phyloP scores from a whole-genome alignment of 129 eudicot genomes.

The Ambrosia trifida region DNA sequence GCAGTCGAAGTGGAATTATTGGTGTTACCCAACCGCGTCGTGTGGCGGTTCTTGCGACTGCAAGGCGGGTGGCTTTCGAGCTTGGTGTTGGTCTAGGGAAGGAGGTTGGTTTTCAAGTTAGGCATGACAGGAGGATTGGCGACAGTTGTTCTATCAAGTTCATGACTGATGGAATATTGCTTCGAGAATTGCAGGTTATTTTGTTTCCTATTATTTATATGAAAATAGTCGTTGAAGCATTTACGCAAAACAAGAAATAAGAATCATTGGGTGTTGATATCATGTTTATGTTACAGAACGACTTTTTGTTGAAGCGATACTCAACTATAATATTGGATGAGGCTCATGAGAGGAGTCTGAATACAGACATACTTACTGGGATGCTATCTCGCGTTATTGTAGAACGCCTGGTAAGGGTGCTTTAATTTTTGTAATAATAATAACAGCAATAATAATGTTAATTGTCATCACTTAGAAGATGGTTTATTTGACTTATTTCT shows the following conservation, averaged over 20 bases:
- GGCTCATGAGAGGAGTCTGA: conserved; percentile 97
- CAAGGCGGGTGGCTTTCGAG: conserved; percentile 91
- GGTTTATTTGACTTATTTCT: too few relatives aligned
- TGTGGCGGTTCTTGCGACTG: conserved; percentile 95
- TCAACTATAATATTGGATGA: conserved; percentile 88
- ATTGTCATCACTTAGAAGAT: too few relatives aligned
- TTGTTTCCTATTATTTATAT: background rate
- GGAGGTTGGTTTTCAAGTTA: conserved; percentile 94
- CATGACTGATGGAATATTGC: conserved; percentile 99
- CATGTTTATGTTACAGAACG: conserved; percentile 57
- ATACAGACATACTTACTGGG: conserved; percentile 96
- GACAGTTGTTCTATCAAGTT: conserved; percentile 83
- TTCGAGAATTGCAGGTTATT: conserved; percentile 88
- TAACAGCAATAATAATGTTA: too few relatives aligned
- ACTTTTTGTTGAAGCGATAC: conserved; percentile 75
- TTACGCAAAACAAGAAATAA: too few relatives aligned
- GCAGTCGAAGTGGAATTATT: conserved; percentile 65
- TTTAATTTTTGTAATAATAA: background rate
- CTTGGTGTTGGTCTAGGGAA: conserved; percentile 81
- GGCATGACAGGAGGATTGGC: conserved; percentile 84
- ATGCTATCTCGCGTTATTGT: conserved; percentile 86
- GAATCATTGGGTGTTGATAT: conserved; percentile 4
- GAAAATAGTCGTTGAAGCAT: background rate
- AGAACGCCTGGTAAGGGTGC: conserved; percentile 60
- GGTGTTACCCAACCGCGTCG: conserved; percentile 99